Percentiles rank a stretch among this genome's conserved stretches.
Evolutionary conservation across 306 rosid genomes (phyloP).

Genomic region (Canavalia ensiformis): DNA sequence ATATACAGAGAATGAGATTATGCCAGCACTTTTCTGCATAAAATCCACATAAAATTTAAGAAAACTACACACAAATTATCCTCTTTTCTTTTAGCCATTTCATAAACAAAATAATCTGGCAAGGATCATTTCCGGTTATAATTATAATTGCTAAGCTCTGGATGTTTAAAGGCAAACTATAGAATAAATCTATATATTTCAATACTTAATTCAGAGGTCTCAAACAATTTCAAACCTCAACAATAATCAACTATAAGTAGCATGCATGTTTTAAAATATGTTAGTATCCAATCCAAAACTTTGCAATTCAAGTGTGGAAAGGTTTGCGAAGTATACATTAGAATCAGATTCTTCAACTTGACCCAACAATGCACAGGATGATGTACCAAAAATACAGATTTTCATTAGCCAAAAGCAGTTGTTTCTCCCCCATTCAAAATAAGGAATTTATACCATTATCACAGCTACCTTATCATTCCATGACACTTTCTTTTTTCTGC

Average conservation of each 20-base stretch:
- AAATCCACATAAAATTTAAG: neutral
- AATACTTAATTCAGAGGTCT: neutral
- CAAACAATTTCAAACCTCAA: neutral
- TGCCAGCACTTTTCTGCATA: neutral
- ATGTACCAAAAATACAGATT: neutral
- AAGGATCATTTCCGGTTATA: too few relatives aligned
- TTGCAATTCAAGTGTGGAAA: neutral
- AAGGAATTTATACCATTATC: slow-evolving; percentile 44
- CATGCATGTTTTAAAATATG: too few relatives aligned
- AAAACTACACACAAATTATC: neutral
- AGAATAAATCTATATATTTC: neutral
- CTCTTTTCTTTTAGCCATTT: neutral
- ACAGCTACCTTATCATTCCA: slow-evolving; percentile 55
- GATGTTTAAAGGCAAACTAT: neutral
- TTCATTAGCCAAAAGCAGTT: neutral
- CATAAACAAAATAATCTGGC: neutral
- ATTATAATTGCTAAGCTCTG: too few relatives aligned
- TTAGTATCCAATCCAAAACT: neutral
- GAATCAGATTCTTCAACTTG: slow-evolving; percentile 5
- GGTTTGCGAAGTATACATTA: neutral
- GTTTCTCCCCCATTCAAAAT: neutral
- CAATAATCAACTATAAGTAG: too few relatives aligned
- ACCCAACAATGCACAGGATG: neutral
- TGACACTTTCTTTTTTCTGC: slow-evolving; percentile 54
- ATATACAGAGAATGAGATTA: neutral